A percentile compares a stretch with the other conserved stretches of the same genome.
phyloP scores from a whole-genome alignment of 768 basidiomycete genomes.

The Kwoniella europaea region DNA sequence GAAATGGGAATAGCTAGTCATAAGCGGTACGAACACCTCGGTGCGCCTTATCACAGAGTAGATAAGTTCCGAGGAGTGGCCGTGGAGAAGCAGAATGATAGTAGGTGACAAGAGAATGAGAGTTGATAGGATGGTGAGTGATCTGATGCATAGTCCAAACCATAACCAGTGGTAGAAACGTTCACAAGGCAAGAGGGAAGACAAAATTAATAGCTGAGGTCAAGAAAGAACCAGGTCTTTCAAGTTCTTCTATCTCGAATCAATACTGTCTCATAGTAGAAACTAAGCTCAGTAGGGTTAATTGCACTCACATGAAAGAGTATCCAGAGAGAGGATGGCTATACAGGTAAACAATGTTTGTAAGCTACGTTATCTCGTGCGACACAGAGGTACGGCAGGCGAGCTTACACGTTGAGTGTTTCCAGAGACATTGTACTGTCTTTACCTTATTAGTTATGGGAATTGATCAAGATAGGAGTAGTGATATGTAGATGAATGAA shows the following conservation, averaged over 20 bases:
- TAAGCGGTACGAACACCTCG: neutral
- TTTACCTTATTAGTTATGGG: neutral
- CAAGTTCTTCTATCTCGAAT: too few relatives aligned
- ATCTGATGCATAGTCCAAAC: neutral
- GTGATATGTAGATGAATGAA: neutral
- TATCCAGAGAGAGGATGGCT: constrained; percentile 22
- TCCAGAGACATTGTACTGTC: constrained; percentile 7
- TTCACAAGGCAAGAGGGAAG: too few relatives aligned
- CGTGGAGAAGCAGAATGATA: neutral
- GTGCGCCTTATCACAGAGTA: neutral
- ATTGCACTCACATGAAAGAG: constrained; percentile 18
- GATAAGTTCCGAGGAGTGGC: too few relatives aligned
- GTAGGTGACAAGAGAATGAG: neutral
- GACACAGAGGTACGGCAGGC: neutral
- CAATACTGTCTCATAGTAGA: too few relatives aligned
- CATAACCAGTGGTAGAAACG: too few relatives aligned
- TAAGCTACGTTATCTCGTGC: neutral
- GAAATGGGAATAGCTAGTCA: neutral
- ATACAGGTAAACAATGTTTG: neutral
- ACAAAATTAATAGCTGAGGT: too few relatives aligned
- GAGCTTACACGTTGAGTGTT: constrained; percentile 7
- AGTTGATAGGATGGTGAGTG: neutral
- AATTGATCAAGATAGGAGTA: neutral
- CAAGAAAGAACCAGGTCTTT: too few relatives aligned
- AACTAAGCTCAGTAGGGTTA: neutral